A percentile compares a stretch with the other conserved stretches of the same genome.
These are phyloP conservation scores for Ustulina deusta DNA, from an alignment of 2,329 filamentous ascomycete genomes.

Conservation along the genomic window DNA sequence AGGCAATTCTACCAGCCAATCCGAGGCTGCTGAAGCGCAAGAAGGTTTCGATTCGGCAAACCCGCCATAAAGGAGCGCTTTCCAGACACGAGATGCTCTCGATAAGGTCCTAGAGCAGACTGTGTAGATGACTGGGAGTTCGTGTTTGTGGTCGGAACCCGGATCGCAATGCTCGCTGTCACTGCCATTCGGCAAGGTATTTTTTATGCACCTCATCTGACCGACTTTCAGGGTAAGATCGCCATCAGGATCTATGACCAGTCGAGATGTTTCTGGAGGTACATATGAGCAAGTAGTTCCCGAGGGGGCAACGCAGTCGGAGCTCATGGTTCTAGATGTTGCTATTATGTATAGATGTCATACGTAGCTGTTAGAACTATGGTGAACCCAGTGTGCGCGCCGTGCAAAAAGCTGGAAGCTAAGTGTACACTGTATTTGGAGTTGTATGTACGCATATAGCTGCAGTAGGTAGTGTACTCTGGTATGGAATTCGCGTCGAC, in stretches of 20 bases:
- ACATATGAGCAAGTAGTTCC: not conserved
- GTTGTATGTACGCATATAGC: too few relatives aligned
- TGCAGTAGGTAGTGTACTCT: too few relatives aligned
- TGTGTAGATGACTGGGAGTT: constrained; percentile 35
- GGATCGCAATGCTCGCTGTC: not conserved
- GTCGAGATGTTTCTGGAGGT: not conserved
- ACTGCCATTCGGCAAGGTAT: constrained; percentile 6
- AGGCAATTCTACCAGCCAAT: constrained; percentile 48
- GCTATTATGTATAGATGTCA: not conserved
- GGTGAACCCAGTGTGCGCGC: not conserved
- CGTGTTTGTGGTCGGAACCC: constrained; percentile 21
- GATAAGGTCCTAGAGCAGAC: constrained; percentile 45
- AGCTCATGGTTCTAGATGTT: not conserved
- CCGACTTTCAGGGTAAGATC: constrained; percentile 41
- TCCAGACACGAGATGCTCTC: constrained; percentile 44
- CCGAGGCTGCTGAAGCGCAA: constrained; percentile 5
- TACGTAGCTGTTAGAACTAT: not conserved
- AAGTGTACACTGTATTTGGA: too few relatives aligned
- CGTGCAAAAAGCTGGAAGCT: not conserved
- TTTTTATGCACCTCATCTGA: not conserved
- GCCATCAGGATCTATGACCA: constrained; percentile 41
- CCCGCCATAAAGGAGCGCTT: constrained; percentile 44
- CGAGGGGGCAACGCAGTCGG: not conserved
- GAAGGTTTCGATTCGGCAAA: constrained; percentile 43
- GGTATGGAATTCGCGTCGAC: too few relatives aligned